A percentile compares a stretch with the other conserved stretches of the same genome.
phyloP scores from a whole-genome alignment of 2,329 filamentous ascomycete species.

The Colletotrichum chrysophilum region DNA sequence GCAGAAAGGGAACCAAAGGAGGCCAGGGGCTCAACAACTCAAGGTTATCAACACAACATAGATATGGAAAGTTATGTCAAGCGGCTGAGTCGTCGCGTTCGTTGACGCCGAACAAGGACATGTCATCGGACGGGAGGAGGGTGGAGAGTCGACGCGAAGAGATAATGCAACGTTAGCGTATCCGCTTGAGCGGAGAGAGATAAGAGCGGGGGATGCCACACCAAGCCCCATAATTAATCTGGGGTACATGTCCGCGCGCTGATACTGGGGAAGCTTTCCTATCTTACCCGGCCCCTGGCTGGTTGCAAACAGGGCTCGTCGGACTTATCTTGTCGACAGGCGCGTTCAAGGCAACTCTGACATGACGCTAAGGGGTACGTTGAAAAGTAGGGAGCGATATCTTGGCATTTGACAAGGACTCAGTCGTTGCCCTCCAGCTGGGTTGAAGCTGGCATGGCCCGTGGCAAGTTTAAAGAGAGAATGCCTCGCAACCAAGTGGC shows the following conservation, averaged over 20 bases:
- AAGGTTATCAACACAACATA: background rate
- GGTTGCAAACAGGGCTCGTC: background rate
- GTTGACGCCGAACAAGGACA: background rate
- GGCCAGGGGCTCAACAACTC: background rate
- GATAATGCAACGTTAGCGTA: background rate
- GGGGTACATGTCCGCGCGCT: background rate
- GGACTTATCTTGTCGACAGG: background rate
- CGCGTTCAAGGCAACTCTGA: background rate
- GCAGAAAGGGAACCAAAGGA: background rate
- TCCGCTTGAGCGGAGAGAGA: background rate
- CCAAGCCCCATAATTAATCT: background rate
- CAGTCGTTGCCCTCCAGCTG: background rate
- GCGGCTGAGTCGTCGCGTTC: background rate
- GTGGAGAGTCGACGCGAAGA: background rate
- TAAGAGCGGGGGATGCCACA: background rate
- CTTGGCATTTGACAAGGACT: background rate
- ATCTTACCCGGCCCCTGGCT: background rate
- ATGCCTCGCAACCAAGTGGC: background rate
- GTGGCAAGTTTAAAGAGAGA: background rate
- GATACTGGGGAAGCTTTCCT: constrained; percentile 9
- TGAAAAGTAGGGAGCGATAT: background rate
- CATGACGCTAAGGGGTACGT: background rate
- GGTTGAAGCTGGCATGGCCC: background rate
- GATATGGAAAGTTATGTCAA: background rate
- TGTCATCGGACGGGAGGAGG: background rate